phyloP scores from a whole-genome alignment of 1,284 basidiomycete species.

The Trichosporon faecale region DNA sequence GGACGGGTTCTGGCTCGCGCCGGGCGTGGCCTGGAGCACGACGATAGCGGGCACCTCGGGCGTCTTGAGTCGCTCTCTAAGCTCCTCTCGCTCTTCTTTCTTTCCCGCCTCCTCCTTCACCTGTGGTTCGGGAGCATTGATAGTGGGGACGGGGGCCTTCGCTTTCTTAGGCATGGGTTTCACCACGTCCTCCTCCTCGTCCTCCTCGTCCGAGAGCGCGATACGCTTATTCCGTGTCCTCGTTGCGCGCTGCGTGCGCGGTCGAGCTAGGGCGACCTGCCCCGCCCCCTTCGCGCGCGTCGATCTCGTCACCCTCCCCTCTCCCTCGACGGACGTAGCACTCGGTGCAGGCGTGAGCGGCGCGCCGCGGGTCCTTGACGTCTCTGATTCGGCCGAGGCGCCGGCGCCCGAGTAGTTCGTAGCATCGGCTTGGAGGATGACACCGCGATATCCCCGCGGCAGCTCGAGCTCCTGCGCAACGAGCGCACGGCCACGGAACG shows the following conservation, averaged over 20 bases:
- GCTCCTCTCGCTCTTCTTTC: too few relatives aligned
- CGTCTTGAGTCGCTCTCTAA: not conserved
- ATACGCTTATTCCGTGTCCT: constrained; percentile 25
- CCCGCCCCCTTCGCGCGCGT: constrained; percentile 32
- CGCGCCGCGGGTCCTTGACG: not conserved
- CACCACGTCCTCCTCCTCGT: constrained; percentile 8
- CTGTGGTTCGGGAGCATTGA: too few relatives aligned
- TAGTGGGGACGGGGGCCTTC: not conserved
- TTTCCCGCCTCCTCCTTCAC: too few relatives aligned
- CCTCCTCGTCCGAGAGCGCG: constrained; percentile 13
- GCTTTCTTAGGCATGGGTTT: not conserved
- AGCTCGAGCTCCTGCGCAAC: constrained; percentile 37
- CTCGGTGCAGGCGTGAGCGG: constrained; percentile 2
- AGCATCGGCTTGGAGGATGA: constrained; percentile 28
- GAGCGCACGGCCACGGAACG: constrained; percentile 43
- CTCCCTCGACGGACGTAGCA: not conserved
- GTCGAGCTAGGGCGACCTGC: constrained; percentile 39
- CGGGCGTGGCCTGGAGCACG: constrained; percentile 5
- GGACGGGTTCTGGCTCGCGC: not conserved
- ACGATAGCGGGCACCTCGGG: constrained; percentile 4
- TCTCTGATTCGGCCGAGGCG: not conserved
- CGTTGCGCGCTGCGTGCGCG: constrained; percentile 22
- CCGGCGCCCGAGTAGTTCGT: not conserved
- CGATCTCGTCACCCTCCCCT: constrained; percentile 8
- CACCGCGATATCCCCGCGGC: constrained; percentile 37